phyloP scores from a whole-genome alignment of 768 basidiomycete genomes.

The Podaxis mareebaensis region DNA sequence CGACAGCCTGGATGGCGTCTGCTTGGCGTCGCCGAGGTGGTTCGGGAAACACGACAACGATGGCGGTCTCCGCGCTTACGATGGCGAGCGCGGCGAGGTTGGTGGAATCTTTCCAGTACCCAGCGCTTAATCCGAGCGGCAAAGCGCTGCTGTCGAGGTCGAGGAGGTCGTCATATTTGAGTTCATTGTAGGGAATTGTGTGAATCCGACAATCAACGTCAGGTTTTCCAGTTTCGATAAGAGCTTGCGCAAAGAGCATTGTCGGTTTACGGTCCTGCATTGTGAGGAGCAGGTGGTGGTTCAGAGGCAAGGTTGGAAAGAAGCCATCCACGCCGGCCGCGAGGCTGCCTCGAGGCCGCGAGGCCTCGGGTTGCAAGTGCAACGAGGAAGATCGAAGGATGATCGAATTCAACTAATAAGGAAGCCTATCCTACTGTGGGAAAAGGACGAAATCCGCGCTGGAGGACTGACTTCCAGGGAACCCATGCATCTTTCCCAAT shows the following conservation, averaged over 20 bases:
- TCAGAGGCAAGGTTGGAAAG: conserved; percentile 1
- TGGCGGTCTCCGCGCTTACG: conserved; percentile 11
- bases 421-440: not conserved
- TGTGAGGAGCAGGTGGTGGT: conserved; percentile 1
- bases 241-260: not conserved
- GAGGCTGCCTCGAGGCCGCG: conserved; percentile 4
- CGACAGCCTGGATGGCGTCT: not conserved
- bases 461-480: conserved; percentile 9
- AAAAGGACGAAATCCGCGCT: conserved; percentile 17
- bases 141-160: not conserved
- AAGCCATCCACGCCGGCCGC: conserved; percentile 1
- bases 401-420: not conserved
- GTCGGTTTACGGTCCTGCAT: not conserved
- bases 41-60: conserved; percentile 14
- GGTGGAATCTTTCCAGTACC: conserved; percentile 8
- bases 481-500: conserved; percentile 25
- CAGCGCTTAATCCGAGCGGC: conserved; percentile 15
- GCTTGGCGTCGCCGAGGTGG: conserved; percentile 13
- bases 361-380: not conserved
- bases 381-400: not conserved
- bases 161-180: conserved; percentile 11
- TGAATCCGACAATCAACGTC: conserved; percentile 3
- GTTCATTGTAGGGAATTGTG: not conserved
- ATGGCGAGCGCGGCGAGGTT: conserved; percentile 12
- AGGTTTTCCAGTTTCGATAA: conserved; percentile 5